Evolutionary conservation across 2,329 filamentous ascomycete species (phyloP).

Genomic region (Podosphaera fusca): DNA sequence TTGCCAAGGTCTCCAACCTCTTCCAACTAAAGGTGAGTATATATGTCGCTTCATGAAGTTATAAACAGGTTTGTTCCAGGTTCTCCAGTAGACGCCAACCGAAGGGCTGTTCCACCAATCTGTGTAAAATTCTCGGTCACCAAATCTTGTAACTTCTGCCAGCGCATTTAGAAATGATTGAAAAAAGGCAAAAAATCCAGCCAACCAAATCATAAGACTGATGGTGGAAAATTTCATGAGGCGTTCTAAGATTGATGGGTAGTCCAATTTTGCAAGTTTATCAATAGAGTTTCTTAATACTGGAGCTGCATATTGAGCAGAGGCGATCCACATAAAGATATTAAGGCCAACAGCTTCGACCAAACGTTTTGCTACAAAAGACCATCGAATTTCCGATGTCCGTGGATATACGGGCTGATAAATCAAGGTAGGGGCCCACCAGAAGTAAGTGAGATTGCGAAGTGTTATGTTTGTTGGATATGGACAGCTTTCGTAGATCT

Average conservation of each 20-base stretch:
- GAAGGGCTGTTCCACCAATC: conserved; percentile 95
- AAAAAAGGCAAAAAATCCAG: conserved; percentile 91
- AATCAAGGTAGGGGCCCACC: conserved; percentile 89
- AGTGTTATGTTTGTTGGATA: conserved; percentile 86
- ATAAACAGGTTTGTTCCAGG: conserved; percentile 95
- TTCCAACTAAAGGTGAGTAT: conserved; percentile 65
- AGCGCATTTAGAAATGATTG: conserved; percentile 80
- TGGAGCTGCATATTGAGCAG: conserved; percentile 81
- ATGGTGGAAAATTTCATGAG: conserved; percentile 91
- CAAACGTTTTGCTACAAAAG: conserved; percentile 65
- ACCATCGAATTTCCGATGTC: conserved; percentile 58
- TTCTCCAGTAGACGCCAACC: conserved; percentile 75
- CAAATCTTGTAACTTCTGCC: conserved; percentile 74
- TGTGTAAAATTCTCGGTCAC: conserved; percentile 82
- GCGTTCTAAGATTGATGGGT: conserved; percentile 65
- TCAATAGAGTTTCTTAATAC: conserved; percentile 74
- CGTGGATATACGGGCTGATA: conserved; percentile 95
- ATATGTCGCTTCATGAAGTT: conserved; percentile 91
- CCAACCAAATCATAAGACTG: conserved; percentile 86
- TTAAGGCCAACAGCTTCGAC: conserved; percentile 55
- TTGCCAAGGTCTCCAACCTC: conserved; percentile 48
- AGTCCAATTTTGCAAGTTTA: conserved; percentile 60
- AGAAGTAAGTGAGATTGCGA: conserved; percentile 77
- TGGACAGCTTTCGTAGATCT: conserved; percentile 60
- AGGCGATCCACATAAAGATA: conserved; percentile 87